A percentile compares a stretch with the other conserved stretches of the same genome.
Evolutionary conservation across 2,329 filamentous ascomycete genomes (phyloP).

Genomic region (Penicillium decumbens): DNA sequence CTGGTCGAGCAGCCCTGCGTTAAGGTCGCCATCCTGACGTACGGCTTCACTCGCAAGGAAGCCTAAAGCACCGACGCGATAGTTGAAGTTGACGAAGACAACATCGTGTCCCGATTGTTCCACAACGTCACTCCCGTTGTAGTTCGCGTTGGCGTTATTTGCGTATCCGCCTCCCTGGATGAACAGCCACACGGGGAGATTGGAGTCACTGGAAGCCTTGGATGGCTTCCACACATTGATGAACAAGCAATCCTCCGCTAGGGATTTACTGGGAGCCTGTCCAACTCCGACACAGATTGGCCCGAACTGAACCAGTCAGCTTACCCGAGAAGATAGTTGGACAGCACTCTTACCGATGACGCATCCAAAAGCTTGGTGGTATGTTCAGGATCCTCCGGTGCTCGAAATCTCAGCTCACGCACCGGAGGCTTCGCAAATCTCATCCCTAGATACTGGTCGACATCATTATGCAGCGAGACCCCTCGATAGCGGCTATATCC

Average conservation of each 20-base stretch:
- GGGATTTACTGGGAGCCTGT: constrained; percentile 56
- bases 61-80: constrained; percentile 60
- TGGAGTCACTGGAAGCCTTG: constrained; percentile 36
- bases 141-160: constrained; percentile 47
- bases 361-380: constrained; percentile 46
- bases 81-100: constrained; percentile 67
- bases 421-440: constrained; percentile 65
- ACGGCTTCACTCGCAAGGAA: constrained; percentile 59
- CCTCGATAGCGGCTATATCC: constrained; percentile 63
- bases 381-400: constrained; percentile 55
- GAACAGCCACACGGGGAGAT: constrained; percentile 58
- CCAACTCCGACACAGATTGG: constrained; percentile 61
- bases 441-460: constrained; percentile 67
- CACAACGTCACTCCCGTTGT: constrained; percentile 56
- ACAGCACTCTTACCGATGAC: constrained; percentile 37
- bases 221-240: constrained; percentile 33
- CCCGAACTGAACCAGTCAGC: constrained; percentile 20
- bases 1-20: constrained; percentile 62
- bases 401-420: constrained; percentile 58
- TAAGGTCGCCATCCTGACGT: constrained; percentile 54
- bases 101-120: constrained; percentile 54
- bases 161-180: constrained; percentile 59
- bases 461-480: constrained; percentile 47
- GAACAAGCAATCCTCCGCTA: constrained; percentile 33
- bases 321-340: neutral